Evolutionary conservation across 768 basidiomycete species (phyloP).

Genomic region (Chalciporus sphaerocephalus): DNA sequence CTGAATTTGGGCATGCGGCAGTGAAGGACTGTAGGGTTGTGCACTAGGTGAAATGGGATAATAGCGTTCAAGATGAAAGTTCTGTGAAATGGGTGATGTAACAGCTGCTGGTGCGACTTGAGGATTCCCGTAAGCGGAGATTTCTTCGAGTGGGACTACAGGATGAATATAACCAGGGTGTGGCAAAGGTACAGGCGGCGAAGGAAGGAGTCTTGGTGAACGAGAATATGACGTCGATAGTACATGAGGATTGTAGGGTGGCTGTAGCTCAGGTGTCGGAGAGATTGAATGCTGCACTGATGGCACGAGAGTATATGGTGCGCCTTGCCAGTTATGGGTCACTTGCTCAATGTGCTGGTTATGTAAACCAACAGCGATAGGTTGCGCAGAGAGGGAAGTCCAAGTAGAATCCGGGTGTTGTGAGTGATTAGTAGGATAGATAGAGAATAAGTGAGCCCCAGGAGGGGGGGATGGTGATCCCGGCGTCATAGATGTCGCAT

Average conservation of each 20-base stretch:
- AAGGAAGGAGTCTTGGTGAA: constrained; percentile 25
- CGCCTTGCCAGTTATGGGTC: constrained; percentile 16
- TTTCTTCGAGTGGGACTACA: constrained; percentile 9
- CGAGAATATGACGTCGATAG: constrained; percentile 29
- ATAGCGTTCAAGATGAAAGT: constrained; percentile 53
- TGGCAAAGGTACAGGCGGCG: constrained; percentile 28
- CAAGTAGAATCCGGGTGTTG: constrained; percentile 10
- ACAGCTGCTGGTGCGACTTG: constrained; percentile 61
- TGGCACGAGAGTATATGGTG: constrained; percentile 32
- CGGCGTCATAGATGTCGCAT: constrained; percentile 12
- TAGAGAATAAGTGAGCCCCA: constrained; percentile 4
- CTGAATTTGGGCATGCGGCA: constrained; percentile 4
- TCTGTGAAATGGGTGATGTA: constrained; percentile 54
- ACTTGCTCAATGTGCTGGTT: constrained; percentile 8
- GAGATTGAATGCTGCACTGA: constrained; percentile 50
- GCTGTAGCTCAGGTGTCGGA: constrained; percentile 36
- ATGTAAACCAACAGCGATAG: constrained; percentile 2
- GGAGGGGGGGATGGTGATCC: constrained; percentile 27
- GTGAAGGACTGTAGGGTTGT: constrained; percentile 47
- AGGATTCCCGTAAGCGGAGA: constrained; percentile 31
- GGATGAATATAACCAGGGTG: constrained; percentile 14
- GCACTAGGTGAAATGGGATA: constrained; percentile 61
- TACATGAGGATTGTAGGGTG: constrained; percentile 34
- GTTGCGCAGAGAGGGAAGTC: constrained; percentile 5
- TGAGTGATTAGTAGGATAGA: constrained; percentile 5